Evolutionary conservation across 192 early-diverging fungal genomes (phyloP).

Genomic region (Gigaspora rosea): DNA sequence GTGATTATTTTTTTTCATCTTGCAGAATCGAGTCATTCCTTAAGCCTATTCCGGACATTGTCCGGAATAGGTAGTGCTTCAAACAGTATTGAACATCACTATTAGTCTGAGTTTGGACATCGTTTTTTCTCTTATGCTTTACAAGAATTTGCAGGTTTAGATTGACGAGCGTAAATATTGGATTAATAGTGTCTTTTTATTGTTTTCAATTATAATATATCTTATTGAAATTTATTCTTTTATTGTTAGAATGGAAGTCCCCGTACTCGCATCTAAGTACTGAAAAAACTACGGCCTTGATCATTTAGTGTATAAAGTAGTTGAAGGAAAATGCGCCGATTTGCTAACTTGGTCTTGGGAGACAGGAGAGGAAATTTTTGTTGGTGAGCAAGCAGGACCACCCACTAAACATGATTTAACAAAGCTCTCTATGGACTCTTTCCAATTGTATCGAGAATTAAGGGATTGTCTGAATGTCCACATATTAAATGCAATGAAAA

Average conservation of each 20-base stretch:
- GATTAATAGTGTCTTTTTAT: neutral
- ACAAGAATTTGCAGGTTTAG: too few relatives aligned
- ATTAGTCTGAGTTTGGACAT: conserved; percentile 13
- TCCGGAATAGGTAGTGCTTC: too few relatives aligned
- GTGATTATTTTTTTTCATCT: conserved; percentile 4
- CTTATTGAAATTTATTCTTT: neutral
- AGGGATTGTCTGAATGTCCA: conserved; percentile 13
- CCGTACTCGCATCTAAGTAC: neutral
- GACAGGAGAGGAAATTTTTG: neutral
- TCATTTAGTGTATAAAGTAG: conserved; percentile 4
- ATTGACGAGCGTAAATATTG: conserved; percentile 6
- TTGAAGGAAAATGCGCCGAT: neutral
- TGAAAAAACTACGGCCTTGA: neutral
- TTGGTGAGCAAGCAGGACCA: conserved; percentile 17
- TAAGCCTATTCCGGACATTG: neutral
- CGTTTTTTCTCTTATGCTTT: conserved; percentile 23
- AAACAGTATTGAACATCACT: conserved; percentile 18
- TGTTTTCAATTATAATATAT: neutral
- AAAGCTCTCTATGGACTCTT: neutral
- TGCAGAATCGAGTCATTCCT: conserved; percentile 23
- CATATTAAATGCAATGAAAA: conserved; percentile 2
- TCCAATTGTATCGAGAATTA: conserved; percentile 23
- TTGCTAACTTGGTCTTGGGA: neutral
- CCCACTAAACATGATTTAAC: conserved; percentile 6
- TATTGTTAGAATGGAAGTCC: too few relatives aligned